Conservation (phyloP, 208 protist species). For the Crithidia acanthocephali region DNA sequence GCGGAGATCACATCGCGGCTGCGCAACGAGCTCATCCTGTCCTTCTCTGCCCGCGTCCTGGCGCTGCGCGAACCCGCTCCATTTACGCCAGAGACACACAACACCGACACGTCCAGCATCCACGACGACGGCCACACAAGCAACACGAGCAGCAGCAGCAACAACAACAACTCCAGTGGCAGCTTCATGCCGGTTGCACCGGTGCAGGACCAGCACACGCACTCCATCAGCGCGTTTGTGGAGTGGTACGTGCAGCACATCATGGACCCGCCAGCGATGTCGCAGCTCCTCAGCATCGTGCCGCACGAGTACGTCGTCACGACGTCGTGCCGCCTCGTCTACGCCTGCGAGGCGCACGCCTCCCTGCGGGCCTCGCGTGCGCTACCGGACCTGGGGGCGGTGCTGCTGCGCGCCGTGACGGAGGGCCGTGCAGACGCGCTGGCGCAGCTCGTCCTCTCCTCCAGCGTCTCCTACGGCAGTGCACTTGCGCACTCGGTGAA, state of each 20-base stretch:
- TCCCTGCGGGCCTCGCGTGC: constrained; percentile 50
- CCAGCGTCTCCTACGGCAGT: constrained; percentile 68
- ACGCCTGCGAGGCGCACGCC: constrained; percentile 56
- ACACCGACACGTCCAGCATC: background rate
- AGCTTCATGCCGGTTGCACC: background rate
- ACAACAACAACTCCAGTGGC: background rate
- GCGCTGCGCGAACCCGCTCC: constrained; percentile 51
- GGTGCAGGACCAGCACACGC: constrained; percentile 28
- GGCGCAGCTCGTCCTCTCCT: constrained; percentile 58
- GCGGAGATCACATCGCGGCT: constrained; percentile 61
- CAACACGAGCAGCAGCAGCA: background rate
- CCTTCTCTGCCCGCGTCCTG: constrained; percentile 80
- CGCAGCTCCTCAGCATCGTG: constrained; percentile 77
- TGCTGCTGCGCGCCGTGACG: constrained; percentile 64
- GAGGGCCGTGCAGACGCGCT: constrained; percentile 67
- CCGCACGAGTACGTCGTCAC: constrained; percentile 78
- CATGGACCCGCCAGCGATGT: constrained; percentile 79
- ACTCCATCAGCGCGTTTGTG: constrained; percentile 71
- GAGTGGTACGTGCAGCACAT: constrained; percentile 87
- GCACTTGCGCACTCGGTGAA: constrained; percentile 39
- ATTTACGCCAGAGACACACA: constrained; percentile 15
- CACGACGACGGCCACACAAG: background rate
- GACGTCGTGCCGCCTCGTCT: constrained; percentile 73
- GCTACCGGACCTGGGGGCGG: constrained; percentile 75
- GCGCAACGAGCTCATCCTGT: constrained; percentile 77